Evolutionary conservation across 495 filamentous ascomycete genomes (phyloP).

Genomic region (Penicillium ucsense): DNA sequence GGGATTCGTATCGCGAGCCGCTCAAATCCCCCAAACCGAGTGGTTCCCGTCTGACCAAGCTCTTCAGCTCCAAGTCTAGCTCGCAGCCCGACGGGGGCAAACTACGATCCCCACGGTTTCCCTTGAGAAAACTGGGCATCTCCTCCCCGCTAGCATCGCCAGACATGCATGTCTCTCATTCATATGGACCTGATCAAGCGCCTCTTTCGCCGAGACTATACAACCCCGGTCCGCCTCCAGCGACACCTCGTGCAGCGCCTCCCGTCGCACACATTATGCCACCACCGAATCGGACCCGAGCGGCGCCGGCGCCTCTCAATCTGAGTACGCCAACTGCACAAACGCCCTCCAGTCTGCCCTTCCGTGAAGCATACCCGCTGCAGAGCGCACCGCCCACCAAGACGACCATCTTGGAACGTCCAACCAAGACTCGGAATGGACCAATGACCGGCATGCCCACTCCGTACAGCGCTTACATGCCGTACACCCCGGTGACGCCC

Average conservation of each 20-base stretch:
- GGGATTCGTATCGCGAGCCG: conserved; percentile 9
- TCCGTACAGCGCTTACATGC: conserved; percentile 88
- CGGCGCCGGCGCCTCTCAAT: conserved; percentile 25
- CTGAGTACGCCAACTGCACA: conserved; percentile 21
- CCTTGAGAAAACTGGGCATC: conserved; percentile 46
- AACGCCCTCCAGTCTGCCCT: conserved; percentile 38
- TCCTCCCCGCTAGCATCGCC: conserved; percentile 49
- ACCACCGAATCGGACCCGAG: conserved; percentile 12
- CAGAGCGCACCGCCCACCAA: conserved; percentile 58
- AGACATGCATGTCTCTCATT: conserved; percentile 22
- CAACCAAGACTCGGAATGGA: conserved; percentile 41
- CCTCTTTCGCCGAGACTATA: conserved; percentile 51
- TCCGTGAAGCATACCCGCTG: conserved; percentile 43
- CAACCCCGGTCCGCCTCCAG: conserved; percentile 47
- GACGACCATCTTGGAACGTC: conserved; percentile 68
- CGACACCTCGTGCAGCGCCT: conserved; percentile 18
- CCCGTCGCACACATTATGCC: conserved; percentile 12
- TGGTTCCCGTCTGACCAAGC: conserved; percentile 29
- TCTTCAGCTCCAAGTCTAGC: conserved; percentile 48
- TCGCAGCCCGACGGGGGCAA: conserved; percentile 44
- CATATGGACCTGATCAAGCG: conserved; percentile 39
- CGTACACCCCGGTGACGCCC: conserved; percentile 77
- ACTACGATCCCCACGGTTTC: conserved; percentile 39
- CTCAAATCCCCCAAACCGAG: conserved; percentile 21
- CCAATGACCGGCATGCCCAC: conserved; percentile 67